Base-by-base conservation (phyloP, 495 filamentous ascomycete species). In the Tetracladium setigerum region DNA sequence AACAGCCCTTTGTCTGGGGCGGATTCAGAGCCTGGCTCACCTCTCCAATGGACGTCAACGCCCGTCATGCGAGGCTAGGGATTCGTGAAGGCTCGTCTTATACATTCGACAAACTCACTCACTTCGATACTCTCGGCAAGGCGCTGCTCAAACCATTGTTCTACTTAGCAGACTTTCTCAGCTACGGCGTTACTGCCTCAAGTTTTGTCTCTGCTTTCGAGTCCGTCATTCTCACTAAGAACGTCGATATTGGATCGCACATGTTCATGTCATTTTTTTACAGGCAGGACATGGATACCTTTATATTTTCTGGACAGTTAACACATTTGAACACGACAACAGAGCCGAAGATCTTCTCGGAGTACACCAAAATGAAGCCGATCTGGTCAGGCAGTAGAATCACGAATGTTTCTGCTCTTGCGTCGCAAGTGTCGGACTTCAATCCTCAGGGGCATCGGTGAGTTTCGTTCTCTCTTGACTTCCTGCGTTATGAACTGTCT, bases 41-140 rank as follows among this genome's bases (percentile, higher is more conserved):
- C 31, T 31, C 62, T 68, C 16, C 59, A 49, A 15, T 49, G 55
- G n/a, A 62, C 65, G 34, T 53, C 56, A 16, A 47, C 55, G 1
- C 36, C 52, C 5, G 67, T 1, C 56, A 75, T 17, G 67, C 71
- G 65, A 67, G 13, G 53, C 74, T 36, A 71, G 69, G 41, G 48
- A 70, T 14, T 62, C 60, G 1, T 72, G 68, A 45, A 60, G 22
- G 37, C 14, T 15, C 39, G 59, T 17, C 58, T 11, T 32, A 46
- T 17, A 57, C 46, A 48, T 39, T 76, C 74, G 43, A 57, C 63
- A 0, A 54, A 66, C 17, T 58, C 71, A 5, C 57, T 62, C 57
- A 62, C 1, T n/a, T 42, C 6, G 19, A 15, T 12, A 42, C 12
- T 5, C 46, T 50, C 38, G 38, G 43, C 8, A 43, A 47, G 17